These are phyloP conservation scores for Pichia gijzeniarum DNA, from an alignment of 805 yeast genomes.

Conservation along the genomic window DNA sequence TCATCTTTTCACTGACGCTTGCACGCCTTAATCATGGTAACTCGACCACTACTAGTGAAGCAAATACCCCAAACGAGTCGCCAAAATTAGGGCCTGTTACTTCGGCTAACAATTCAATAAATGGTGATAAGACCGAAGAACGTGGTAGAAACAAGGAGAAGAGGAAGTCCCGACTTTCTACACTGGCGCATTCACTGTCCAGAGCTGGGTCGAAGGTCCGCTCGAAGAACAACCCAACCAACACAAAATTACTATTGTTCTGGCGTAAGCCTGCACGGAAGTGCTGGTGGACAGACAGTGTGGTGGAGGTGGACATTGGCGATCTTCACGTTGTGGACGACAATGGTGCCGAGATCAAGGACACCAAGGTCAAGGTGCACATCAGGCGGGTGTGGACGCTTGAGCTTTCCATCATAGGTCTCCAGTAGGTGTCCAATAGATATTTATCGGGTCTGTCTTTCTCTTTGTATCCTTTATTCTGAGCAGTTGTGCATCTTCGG, in stretches of 20 bases:
- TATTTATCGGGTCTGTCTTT: too few relatives aligned
- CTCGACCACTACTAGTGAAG: conserved; percentile 9
- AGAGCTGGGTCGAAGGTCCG: conserved; percentile 32
- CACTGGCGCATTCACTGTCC: conserved; percentile 55
- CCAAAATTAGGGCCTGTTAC: conserved; percentile 30
- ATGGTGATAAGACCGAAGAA: conserved; percentile 13
- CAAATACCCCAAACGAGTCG: conserved; percentile 19
- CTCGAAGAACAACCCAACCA: conserved; percentile 31
- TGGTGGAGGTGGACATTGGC: conserved; percentile 38
- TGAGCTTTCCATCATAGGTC: conserved; percentile 86
- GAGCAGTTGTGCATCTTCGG: too few relatives aligned
- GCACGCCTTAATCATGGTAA: conserved; percentile 43
- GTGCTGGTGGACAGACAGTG: conserved; percentile 92
- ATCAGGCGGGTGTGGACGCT: conserved; percentile 95
- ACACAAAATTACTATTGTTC: conserved; percentile 67
- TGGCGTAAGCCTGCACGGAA: conserved; percentile 99
- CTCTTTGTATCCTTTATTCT: too few relatives aligned
- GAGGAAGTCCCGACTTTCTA: conserved; percentile 42
- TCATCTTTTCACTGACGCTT: conserved; percentile 75
- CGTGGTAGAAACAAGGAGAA: conserved; percentile 11
- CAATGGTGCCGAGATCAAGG: conserved; percentile 25
- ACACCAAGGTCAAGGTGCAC: conserved; percentile 60
- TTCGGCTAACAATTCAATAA: conserved; percentile 15
- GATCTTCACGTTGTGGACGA: conserved; percentile 20
- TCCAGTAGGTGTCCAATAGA: too few relatives aligned